Evolutionary conservation across 352 stramenopile genomes (phyloP).

Genomic region (Globisporangium sylvaticum): DNA sequence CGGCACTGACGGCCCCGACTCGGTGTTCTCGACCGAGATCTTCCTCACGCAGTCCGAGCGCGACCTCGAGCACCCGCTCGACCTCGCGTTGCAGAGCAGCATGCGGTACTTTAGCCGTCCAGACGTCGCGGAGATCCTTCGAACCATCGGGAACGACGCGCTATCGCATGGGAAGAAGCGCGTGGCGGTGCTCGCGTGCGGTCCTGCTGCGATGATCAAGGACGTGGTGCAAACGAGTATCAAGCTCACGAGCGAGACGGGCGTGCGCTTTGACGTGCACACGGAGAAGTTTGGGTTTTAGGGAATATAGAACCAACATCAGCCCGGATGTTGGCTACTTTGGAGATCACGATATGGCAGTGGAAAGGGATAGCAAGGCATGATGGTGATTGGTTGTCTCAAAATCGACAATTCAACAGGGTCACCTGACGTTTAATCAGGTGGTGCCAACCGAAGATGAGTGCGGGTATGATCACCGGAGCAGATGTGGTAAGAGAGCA

Average conservation of each 20-base stretch:
- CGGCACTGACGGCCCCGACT: not conserved
- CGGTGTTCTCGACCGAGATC: constrained; percentile 31
- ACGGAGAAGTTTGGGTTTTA: constrained; percentile 2
- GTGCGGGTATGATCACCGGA: too few species aligned
- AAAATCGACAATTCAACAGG: too few species aligned
- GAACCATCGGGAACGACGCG: constrained; percentile 26
- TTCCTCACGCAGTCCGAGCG: constrained; percentile 27
- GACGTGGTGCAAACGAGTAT: constrained; percentile 26
- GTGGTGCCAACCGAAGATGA: too few species aligned
- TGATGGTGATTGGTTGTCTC: too few species aligned
- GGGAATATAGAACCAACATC: too few species aligned
- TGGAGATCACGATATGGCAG: too few species aligned
- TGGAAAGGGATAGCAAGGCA: too few species aligned
- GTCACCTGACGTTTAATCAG: too few species aligned
- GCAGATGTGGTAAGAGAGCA: too few species aligned
- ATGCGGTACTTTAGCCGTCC: constrained; percentile 27
- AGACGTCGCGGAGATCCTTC: constrained; percentile 22
- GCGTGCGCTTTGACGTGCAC: constrained; percentile 29
- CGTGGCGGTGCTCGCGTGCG: constrained; percentile 42
- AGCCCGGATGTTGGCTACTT: too few species aligned
- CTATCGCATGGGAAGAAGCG: constrained; percentile 21
- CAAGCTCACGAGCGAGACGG: constrained; percentile 20
- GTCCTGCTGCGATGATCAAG: constrained; percentile 25
- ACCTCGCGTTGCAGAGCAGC: constrained; percentile 14
- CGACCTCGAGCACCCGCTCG: constrained; percentile 25